A percentile compares a stretch with the other conserved stretches of the same genome.
Evolutionary conservation across 1,284 basidiomycete genomes (phyloP).

Genomic region (Sparassis latifolia): DNA sequence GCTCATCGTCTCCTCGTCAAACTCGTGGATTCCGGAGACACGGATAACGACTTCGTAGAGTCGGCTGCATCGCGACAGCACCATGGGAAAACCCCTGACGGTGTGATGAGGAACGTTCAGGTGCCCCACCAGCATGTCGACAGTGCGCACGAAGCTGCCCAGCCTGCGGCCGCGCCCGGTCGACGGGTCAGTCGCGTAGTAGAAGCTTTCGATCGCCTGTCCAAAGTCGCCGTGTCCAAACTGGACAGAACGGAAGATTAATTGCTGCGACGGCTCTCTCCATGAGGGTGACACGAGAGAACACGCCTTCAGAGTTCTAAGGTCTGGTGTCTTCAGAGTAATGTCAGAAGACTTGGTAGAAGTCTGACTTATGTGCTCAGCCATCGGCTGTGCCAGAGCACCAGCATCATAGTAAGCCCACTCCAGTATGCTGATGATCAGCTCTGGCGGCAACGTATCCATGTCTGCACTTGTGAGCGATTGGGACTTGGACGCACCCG

Average conservation of each 20-base stretch:
- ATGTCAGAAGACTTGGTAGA: too few species aligned
- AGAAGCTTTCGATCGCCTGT: slow-evolving; percentile 4
- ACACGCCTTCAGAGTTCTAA: slow-evolving; percentile 26
- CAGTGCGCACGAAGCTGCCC: slow-evolving; percentile 13
- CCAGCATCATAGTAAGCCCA: neutral
- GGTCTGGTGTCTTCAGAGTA: slow-evolving; percentile 22
- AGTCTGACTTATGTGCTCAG: too few species aligned
- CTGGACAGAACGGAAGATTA: slow-evolving; percentile 31
- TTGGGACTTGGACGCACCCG: too few species aligned
- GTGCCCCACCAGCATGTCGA: slow-evolving; percentile 14
- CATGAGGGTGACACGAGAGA: slow-evolving; percentile 32
- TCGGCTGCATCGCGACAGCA: slow-evolving; percentile 28
- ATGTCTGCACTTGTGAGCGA: neutral
- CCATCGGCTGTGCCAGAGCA: neutral
- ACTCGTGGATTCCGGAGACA: slow-evolving; percentile 23
- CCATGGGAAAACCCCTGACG: slow-evolving; percentile 13
- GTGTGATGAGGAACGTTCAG: neutral
- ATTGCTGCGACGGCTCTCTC: slow-evolving; percentile 32
- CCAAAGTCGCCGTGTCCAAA: slow-evolving; percentile 3
- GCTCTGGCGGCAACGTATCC: neutral
- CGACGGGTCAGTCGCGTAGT: slow-evolving; percentile 7
- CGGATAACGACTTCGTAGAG: slow-evolving; percentile 34
- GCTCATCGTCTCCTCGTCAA: slow-evolving; percentile 21
- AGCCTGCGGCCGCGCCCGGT: slow-evolving; percentile 10
- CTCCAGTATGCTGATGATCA: neutral